Evolutionary conservation across 2,329 filamentous ascomycete genomes (phyloP).

Genomic region (Grosmannia serpens): DNA sequence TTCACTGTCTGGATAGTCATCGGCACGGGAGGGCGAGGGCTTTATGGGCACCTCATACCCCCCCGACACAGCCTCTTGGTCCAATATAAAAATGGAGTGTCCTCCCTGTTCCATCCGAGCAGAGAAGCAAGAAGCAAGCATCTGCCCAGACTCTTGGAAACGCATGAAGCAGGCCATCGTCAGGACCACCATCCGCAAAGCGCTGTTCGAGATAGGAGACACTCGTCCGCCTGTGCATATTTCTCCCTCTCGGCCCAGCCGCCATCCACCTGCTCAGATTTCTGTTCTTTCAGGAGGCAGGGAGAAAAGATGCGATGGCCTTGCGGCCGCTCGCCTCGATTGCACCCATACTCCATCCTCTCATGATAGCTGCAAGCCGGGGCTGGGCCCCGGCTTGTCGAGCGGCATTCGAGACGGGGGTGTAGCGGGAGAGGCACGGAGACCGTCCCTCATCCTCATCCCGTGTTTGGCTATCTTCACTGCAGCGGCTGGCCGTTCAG

Average conservation of each 20-base stretch:
- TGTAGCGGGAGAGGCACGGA: background rate
- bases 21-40: constrained; percentile 4
- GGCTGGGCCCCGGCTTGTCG: background rate
- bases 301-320: background rate
- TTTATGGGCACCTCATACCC: background rate
- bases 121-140: background rate
- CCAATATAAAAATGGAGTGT: background rate
- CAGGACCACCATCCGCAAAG: background rate
- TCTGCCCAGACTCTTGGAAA: background rate
- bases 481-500: background rate
- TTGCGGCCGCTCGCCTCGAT: background rate
- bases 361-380: background rate
- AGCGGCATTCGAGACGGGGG: background rate
- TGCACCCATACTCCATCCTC: background rate
- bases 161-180: background rate
- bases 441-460: background rate
- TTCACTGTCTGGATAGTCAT: constrained; percentile 15
- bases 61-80: background rate
- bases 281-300: constrained; percentile 20
- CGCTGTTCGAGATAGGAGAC: background rate
- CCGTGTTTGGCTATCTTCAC: background rate
- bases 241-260: background rate
- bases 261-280: constrained; percentile 19
- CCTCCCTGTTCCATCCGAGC: constrained; percentile 1
- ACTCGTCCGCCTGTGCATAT: background rate